These are phyloP conservation scores for Quercus robur DNA, from an alignment of 306 rosid genomes.

Conservation along the genomic window DNA sequence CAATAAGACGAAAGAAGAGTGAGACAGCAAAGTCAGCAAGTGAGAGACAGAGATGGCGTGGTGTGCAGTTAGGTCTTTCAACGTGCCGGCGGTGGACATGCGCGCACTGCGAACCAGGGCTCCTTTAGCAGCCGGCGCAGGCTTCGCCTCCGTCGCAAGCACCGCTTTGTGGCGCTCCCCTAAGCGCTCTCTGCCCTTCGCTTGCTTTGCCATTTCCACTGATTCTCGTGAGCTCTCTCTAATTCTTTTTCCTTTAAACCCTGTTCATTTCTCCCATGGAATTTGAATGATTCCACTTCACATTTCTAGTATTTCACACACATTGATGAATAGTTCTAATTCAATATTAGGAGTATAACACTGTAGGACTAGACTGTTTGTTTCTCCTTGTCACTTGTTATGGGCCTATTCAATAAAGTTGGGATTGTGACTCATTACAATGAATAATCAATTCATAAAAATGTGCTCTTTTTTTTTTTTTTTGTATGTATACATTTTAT, in stretches of 20 bases:
- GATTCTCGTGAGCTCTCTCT: slow-evolving; percentile 35
- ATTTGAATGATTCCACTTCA: not conserved
- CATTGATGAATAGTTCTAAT: not conserved
- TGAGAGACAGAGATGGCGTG: slow-evolving; percentile 56
- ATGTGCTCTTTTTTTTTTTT: no score
- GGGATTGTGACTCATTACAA: no score
- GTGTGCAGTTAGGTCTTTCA: slow-evolving; percentile 55
- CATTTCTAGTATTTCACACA: not conserved
- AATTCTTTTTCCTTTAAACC: no score
- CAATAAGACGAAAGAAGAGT: no score
- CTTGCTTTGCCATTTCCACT: slow-evolving; percentile 63
- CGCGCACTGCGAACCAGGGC: slow-evolving; percentile 34
- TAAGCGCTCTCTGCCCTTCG: slow-evolving; percentile 58
- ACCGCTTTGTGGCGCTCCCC: slow-evolving; percentile 53
- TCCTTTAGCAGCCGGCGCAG: slow-evolving; percentile 52
- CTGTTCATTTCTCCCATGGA: not conserved
- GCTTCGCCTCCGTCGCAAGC: slow-evolving; percentile 57
- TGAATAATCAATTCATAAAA: no score
- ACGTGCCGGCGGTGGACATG: slow-evolving; percentile 49
- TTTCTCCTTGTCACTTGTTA: not conserved
- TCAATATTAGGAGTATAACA: not conserved
- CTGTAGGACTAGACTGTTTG: no score
- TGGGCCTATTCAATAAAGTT: not conserved
- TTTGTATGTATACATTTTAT: not conserved
- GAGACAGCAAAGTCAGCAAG: not conserved